Evolutionary conservation across 345 rosid species (phyloP).

Genomic region (Angophora floribunda): DNA sequence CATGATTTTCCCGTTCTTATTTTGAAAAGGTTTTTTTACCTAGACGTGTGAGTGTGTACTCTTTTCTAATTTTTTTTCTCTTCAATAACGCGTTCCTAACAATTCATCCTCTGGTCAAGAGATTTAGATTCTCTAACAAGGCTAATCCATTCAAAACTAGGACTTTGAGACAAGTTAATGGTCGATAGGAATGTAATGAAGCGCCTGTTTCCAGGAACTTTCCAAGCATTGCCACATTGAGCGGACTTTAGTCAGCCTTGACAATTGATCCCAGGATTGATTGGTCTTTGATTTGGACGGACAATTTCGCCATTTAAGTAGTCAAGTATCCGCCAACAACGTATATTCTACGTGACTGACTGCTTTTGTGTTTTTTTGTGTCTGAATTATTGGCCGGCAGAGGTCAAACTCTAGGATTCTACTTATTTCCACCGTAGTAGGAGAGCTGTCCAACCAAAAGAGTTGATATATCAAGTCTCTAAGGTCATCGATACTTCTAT

Average conservation of each 20-base stretch:
- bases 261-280: rapidly evolving
- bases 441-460: neutral
- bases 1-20: rapidly evolving
- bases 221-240: neutral
- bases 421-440: neutral
- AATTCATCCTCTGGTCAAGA: neutral
- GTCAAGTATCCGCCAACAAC: neutral
- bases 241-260: neutral
- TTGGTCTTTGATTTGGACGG: neutral
- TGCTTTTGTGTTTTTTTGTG: neutral
- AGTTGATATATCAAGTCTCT: neutral
- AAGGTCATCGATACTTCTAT: neutral
- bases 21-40: no score
- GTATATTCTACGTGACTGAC: neutral
- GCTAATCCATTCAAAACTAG: neutral
- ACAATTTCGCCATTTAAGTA: no score
- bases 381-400: rapidly evolving
- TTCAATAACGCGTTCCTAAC: no score
- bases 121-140: neutral
- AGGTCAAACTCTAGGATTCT: neutral
- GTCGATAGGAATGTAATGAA: neutral
- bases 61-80: no score
- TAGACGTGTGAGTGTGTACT: no score
- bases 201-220: neutral
- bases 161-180: neutral